phyloP scores from a whole-genome alignment of 208 protist genomes.

The Histomonas meleagridis region DNA sequence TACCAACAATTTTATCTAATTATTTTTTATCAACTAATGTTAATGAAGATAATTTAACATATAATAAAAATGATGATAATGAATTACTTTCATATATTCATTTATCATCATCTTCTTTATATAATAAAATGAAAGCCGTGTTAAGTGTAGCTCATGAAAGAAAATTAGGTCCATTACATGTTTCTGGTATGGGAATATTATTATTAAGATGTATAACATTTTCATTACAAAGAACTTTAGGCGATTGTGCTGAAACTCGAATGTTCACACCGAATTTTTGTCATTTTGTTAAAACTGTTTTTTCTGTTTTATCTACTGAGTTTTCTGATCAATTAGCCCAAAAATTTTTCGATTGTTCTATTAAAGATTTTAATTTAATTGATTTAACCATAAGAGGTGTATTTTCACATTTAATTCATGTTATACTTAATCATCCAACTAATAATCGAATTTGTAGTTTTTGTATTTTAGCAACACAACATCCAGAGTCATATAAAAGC shows the following conservation, averaged over 20 bases:
- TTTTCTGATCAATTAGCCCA: not conserved
- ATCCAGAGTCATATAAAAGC: not conserved
- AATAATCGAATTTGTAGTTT: not conserved
- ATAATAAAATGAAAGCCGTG: not conserved
- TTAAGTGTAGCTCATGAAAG: not conserved
- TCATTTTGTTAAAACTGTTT: slow-evolving; percentile 9
- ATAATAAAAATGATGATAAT: not conserved
- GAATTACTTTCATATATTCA: not conserved
- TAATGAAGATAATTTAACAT: too few relatives aligned
- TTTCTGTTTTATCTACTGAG: not conserved
- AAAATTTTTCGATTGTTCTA: not conserved
- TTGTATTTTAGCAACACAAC: not conserved
- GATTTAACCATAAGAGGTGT: not conserved
- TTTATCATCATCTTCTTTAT: not conserved
- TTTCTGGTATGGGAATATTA: slow-evolving; percentile 8
- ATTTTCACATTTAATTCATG: not conserved
- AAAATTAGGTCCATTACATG: not conserved
- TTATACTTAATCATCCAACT: not conserved
- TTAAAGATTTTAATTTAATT: not conserved
- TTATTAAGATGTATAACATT: not conserved
- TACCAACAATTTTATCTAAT: not conserved
- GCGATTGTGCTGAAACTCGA: not conserved
- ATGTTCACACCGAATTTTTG: slow-evolving; percentile 34
- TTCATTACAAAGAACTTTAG: slow-evolving; percentile 17
- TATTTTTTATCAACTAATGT: not conserved